Conservation (phyloP, 2,329 filamentous ascomycete genomes). For the Rosellinia necatrix region DNA sequence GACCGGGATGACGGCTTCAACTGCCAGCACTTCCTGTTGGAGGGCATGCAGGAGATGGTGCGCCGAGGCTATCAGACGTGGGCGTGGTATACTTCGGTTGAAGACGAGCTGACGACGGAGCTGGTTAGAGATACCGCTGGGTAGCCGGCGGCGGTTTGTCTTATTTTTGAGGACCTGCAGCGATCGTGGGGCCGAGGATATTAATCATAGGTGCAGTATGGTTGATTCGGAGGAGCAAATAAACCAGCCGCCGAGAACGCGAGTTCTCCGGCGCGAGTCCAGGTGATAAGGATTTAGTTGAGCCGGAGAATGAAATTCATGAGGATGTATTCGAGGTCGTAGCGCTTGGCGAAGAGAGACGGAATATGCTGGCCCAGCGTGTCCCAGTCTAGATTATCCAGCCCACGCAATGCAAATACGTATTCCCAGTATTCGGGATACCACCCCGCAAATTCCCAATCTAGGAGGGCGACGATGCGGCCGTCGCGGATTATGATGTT, state of each 20-base stretch:
- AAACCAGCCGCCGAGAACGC: too few species aligned
- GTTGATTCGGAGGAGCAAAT: too few species aligned
- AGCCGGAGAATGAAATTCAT: not conserved
- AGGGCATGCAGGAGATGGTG: not conserved
- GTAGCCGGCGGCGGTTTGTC: too few species aligned
- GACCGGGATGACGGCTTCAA: not conserved
- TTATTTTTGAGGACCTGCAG: too few species aligned
- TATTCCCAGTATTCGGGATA: constrained; percentile 18
- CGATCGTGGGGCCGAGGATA: too few species aligned
- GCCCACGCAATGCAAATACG: constrained; percentile 3
- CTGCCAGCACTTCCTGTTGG: not conserved
- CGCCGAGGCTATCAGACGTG: not conserved
- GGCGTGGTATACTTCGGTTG: constrained; percentile 1
- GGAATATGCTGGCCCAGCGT: constrained; percentile 4
- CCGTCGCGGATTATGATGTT: constrained; percentile 12
- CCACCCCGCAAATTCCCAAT: constrained; percentile 17
- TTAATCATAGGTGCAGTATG: too few species aligned
- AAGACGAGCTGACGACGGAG: not conserved
- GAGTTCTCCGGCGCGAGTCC: too few species aligned
- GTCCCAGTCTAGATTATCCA: constrained; percentile 15
- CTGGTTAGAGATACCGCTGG: too few species aligned
- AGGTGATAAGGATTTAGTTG: too few species aligned
- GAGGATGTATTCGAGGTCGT: constrained; percentile 18
- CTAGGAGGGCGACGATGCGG: constrained; percentile 12
- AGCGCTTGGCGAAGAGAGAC: constrained; percentile 10